These are phyloP conservation scores for Lavandula angustifolia DNA, from an alignment of 257 asterid genomes.

Conservation along the genomic window DNA sequence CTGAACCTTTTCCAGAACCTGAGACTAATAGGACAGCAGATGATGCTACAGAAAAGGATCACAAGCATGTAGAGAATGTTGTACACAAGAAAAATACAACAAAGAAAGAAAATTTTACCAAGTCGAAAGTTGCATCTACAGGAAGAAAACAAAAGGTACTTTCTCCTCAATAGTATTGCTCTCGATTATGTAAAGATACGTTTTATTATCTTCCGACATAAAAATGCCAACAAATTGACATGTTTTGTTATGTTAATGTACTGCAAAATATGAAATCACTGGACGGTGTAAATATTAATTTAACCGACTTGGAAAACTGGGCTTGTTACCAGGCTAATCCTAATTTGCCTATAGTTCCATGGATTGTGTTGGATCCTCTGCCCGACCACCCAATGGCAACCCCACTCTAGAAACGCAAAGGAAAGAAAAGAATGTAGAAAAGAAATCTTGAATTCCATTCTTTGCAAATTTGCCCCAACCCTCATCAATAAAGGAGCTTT, in stretches of 20 bases:
- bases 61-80: slow-evolving; percentile 42
- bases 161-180: slow-evolving; percentile 5
- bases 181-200: neutral
- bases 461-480: neutral
- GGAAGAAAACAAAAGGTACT: slow-evolving; percentile 86
- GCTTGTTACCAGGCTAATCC: neutral
- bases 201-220: neutral
- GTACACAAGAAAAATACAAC: slow-evolving; percentile 45
- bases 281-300: neutral
- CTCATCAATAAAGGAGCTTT: neutral
- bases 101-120: slow-evolving; percentile 59
- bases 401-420: neutral
- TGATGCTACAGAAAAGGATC: slow-evolving; percentile 40
- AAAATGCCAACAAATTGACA: slow-evolving; percentile 14
- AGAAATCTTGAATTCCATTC: neutral
- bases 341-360: neutral
- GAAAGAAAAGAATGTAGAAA: neutral
- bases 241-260: neutral
- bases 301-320: neutral
- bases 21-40: slow-evolving; percentile 39
- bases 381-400: neutral
- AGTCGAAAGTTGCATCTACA: slow-evolving; percentile 53
- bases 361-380: neutral
- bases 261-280: neutral
- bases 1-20: slow-evolving; percentile 45